Percentiles rank a stretch among this genome's conserved stretches.
Conservation (phyloP, 2,329 filamentous ascomycete species). For the Xylariomycetidae sp. region DNA sequence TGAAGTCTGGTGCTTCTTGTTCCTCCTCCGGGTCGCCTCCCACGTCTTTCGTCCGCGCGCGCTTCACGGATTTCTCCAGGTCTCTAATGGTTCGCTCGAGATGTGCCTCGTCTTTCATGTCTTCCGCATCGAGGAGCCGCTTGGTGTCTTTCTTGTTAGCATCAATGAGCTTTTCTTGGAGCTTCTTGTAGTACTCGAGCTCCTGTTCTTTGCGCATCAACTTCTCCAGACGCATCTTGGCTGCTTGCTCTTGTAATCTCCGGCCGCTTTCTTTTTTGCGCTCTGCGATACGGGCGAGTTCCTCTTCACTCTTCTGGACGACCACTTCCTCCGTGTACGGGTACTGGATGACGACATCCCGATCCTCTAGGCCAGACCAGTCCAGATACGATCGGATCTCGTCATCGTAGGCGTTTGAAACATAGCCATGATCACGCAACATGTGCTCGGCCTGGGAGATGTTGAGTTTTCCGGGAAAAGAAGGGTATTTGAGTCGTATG, state of each 20-base stretch:
- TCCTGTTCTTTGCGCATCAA: conserved; percentile 94
- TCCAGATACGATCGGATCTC: conserved; percentile 76
- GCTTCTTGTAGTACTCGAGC: conserved; percentile 83
- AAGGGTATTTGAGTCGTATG: conserved; percentile 83
- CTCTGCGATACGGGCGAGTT: conserved; percentile 83
- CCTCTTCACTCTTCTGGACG: conserved; percentile 88
- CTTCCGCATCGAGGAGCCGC: conserved; percentile 79
- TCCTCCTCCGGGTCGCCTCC: conserved; percentile 77
- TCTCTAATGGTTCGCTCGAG: conserved; percentile 82
- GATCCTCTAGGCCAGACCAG: conserved; percentile 85
- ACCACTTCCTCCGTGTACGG: conserved; percentile 89
- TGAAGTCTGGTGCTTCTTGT: conserved; percentile 77
- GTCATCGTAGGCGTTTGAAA: conserved; percentile 75
- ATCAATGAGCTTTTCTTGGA: conserved; percentile 65
- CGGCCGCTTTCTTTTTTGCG: conserved; percentile 91
- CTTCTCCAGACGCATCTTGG: conserved; percentile 94
- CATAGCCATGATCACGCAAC: conserved; percentile 81
- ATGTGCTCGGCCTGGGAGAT: conserved; percentile 82
- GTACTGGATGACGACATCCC: conserved; percentile 85
- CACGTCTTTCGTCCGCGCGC: conserved; percentile 87
- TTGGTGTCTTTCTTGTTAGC: conserved; percentile 88
- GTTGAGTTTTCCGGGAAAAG: conserved; percentile 80
- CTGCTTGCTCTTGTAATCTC: conserved; percentile 88
- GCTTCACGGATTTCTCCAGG: conserved; percentile 82
- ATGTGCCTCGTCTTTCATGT: conserved; percentile 84